These are phyloP conservation scores for Kluyveromyces siamensis DNA, from an alignment of 805 yeast genomes.

Conservation along the genomic window DNA sequence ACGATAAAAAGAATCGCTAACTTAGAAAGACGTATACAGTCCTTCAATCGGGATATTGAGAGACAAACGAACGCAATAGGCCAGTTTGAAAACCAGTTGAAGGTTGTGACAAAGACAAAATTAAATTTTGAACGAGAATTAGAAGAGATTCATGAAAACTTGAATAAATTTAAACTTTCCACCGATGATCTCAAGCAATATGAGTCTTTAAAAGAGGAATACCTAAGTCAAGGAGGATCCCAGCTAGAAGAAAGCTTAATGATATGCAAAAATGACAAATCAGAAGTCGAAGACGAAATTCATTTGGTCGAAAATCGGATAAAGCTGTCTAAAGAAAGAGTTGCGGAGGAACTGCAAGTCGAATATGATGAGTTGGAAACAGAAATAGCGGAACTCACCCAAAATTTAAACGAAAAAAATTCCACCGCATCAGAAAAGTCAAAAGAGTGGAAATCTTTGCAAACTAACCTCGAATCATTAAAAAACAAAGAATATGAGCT, in stretches of 20 bases:
- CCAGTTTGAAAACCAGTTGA: slow-evolving; percentile 39
- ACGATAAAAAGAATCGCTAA: slow-evolving; percentile 38
- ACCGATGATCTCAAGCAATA: slow-evolving; percentile 49
- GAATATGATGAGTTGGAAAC: slow-evolving; percentile 26
- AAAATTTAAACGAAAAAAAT: slow-evolving; percentile 32
- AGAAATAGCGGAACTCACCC: slow-evolving; percentile 25
- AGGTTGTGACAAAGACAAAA: slow-evolving; percentile 35
- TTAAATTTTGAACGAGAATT: slow-evolving; percentile 31
- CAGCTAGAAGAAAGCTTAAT: slow-evolving; percentile 43
- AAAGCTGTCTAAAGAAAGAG: slow-evolving; percentile 28
- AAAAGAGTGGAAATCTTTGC: slow-evolving; percentile 30
- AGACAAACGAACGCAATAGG: slow-evolving; percentile 39
- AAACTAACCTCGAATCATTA: slow-evolving; percentile 33
- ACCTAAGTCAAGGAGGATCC: slow-evolving; percentile 48
- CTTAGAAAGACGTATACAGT: slow-evolving; percentile 39
- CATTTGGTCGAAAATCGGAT: slow-evolving; percentile 30
- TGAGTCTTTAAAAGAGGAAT: slow-evolving; percentile 46
- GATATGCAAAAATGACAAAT: slow-evolving; percentile 35
- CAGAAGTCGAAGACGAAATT: slow-evolving; percentile 33
- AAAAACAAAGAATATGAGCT: slow-evolving; percentile 46
- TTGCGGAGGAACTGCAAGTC: slow-evolving; percentile 28
- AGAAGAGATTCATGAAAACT: slow-evolving; percentile 17
- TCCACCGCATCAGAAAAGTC: slow-evolving; percentile 14
- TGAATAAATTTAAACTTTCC: slow-evolving; percentile 32
- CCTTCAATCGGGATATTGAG: slow-evolving; percentile 42